Percentiles rank a stretch among this genome's conserved stretches.
Conservation (phyloP, 2,329 filamentous ascomycete genomes). For the Arthrobotrys pseudoclavata region DNA sequence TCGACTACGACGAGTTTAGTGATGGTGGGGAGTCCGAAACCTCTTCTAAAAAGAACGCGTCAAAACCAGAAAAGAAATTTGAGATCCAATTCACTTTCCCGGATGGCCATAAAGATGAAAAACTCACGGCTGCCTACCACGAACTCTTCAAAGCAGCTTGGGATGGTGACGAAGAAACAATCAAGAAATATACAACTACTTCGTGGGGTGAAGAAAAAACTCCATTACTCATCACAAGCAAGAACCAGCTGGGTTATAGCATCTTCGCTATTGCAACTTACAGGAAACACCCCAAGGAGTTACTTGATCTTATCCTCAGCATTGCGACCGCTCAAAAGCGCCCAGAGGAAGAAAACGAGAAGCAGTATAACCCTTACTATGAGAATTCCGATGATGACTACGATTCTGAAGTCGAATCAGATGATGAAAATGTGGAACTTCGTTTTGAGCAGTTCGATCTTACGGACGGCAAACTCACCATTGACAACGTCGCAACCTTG, state of each 20-base stretch:
- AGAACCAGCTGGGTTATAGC: slow-evolving; percentile 69
- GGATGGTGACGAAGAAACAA: slow-evolving; percentile 71
- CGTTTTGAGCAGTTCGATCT: slow-evolving; percentile 26
- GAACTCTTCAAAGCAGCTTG: slow-evolving; percentile 77
- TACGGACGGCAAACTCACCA: slow-evolving; percentile 48
- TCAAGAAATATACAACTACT: slow-evolving; percentile 53
- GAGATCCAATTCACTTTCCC: slow-evolving; percentile 52
- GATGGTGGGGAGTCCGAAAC: slow-evolving; percentile 61
- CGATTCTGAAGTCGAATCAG: slow-evolving; percentile 66
- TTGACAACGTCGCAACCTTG: slow-evolving; percentile 46
- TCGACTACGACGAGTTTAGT: slow-evolving; percentile 61
- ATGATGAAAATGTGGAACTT: slow-evolving; percentile 63
- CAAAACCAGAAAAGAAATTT: slow-evolving; percentile 39
- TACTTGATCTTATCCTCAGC: slow-evolving; percentile 77
- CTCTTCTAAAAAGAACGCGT: slow-evolving; percentile 39
- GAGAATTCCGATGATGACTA: slow-evolving; percentile 64
- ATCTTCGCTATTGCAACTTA: slow-evolving; percentile 75
- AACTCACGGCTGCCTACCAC: slow-evolving; percentile 11
- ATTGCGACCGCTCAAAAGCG: slow-evolving; percentile 79
- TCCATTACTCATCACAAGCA: slow-evolving; percentile 73
- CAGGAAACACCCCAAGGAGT: slow-evolving; percentile 69
- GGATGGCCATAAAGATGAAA: slow-evolving; percentile 58
- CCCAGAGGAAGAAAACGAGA: slow-evolving; percentile 70
- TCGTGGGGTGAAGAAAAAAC: slow-evolving; percentile 73
- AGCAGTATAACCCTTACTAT: slow-evolving; percentile 65